Percentiles rank a stretch among this genome's conserved stretches.
Evolutionary conservation across 805 yeast genomes (phyloP).

Genomic region (Sugiyamaella lignohabitans): DNA sequence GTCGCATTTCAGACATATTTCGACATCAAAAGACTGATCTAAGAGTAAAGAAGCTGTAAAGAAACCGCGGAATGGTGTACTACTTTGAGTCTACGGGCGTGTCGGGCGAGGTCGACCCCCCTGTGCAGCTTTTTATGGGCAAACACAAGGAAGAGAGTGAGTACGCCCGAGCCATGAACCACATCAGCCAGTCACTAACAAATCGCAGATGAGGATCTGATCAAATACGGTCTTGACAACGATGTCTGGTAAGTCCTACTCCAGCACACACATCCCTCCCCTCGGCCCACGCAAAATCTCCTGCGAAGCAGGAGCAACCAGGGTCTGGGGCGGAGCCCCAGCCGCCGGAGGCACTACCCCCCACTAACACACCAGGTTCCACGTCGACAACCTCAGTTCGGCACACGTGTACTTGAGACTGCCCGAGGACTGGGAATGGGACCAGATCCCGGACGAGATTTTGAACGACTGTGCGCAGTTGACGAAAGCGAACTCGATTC

Average conservation of each 20-base stretch:
- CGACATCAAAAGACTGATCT: too few relatives aligned
- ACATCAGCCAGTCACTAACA: background rate
- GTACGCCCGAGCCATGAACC: too few relatives aligned
- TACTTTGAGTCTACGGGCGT: slow-evolving; percentile 37
- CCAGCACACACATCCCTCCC: too few relatives aligned
- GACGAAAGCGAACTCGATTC: slow-evolving; percentile 70
- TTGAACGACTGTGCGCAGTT: slow-evolving; percentile 60
- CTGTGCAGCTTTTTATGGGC: slow-evolving; percentile 54
- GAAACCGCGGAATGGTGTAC: slow-evolving; percentile 35
- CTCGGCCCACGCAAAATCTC: background rate
- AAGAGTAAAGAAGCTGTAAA: too few relatives aligned
- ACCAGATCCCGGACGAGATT: slow-evolving; percentile 46
- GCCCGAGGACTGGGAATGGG: slow-evolving; percentile 40
- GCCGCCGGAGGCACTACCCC: background rate
- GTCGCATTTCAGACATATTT: too few relatives aligned
- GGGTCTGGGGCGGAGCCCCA: background rate
- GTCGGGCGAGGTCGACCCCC: slow-evolving; percentile 29
- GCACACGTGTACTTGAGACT: slow-evolving; percentile 70
- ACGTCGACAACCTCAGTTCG: slow-evolving; percentile 67
- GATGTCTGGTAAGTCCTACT: slow-evolving; percentile 63
- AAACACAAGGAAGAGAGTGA: slow-evolving; percentile 62
- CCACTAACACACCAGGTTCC: slow-evolving; percentile 39
- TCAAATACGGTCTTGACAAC: slow-evolving; percentile 57
- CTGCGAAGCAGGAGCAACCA: background rate
- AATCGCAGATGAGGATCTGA: slow-evolving; percentile 42